Base-by-base conservation (phyloP, 805 yeast species). In the Candida ponderosae region DNA sequence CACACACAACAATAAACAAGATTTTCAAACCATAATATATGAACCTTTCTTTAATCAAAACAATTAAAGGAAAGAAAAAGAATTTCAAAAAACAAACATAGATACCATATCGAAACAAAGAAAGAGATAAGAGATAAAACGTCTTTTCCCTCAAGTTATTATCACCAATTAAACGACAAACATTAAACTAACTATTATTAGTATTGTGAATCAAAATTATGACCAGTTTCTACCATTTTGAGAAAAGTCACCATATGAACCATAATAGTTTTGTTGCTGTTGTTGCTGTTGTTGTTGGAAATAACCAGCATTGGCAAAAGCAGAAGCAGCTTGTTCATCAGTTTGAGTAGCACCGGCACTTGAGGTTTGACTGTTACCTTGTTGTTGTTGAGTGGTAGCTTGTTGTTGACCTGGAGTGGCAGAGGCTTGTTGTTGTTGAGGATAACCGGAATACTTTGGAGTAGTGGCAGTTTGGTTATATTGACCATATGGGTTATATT, bases 221-320 rank as follows among this genome's bases (percentile, higher is more conserved):
- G 27, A 38, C 46, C 47, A 44, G 17, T 32, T 27, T 33, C 40
- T 39, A 43, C 42, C 44, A 28, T 26, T 32, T 31, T 40, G 38
- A 31, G 23, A 26, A 40, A 42, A 47, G 34, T 35, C 39, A 20
- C 33, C 42, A 36, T 39, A 43, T 26, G 40, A 40, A 27, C 42
- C 50, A 23, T 33, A 40, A 32, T 53, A 45, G 35, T 41, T 48
- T 28, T 42, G 46, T 33, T 45, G 56, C 33, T 43, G 53, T 34
- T 51, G 53, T 34, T 47, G 53, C 33, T 51, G 47, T 37, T 53
- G 60, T 34, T 57, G 62, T 43, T 48, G 57, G 23, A 41, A 40
- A 6, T 39, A 39, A 31, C 46, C 28, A 39, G 39, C 40, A 26
- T 47, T 51, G n/a, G 39, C 39, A 20, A 34, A 36, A 33, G 37